phyloP scores from a whole-genome alignment of 768 basidiomycete species.

The Ramaria sp. region DNA sequence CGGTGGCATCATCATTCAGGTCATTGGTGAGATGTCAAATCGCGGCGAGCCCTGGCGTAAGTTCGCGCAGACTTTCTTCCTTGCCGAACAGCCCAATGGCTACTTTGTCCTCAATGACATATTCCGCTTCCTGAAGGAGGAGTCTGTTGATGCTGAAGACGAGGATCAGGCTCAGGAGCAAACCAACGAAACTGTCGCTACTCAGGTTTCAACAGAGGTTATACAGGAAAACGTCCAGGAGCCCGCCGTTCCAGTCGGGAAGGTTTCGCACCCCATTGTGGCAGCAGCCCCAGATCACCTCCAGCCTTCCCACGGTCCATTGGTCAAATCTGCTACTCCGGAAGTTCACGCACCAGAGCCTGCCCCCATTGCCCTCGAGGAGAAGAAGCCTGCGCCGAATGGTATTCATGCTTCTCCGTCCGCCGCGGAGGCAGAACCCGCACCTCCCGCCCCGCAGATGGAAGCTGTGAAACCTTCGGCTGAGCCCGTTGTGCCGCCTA shows the following conservation, averaged over 20 bases:
- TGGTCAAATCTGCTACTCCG: neutral
- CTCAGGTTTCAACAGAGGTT: slow-evolving; percentile 14
- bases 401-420: slow-evolving; percentile 9
- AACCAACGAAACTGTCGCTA: slow-evolving; percentile 22
- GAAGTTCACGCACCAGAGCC: neutral
- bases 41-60: slow-evolving; percentile 87
- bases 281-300: slow-evolving; percentile 9
- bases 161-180: slow-evolving; percentile 33
- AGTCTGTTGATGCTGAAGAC: slow-evolving; percentile 73
- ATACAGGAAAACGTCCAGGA: slow-evolving; percentile 10
- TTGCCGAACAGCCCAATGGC: slow-evolving; percentile 97
- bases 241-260: slow-evolving; percentile 19
- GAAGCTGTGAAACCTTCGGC: slow-evolving; percentile 23
- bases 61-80: slow-evolving; percentile 99
- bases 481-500: slow-evolving; percentile 23
- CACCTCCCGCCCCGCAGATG: slow-evolving; percentile 21
- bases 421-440: slow-evolving; percentile 12
- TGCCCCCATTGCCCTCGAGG: neutral
- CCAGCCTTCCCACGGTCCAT: neutral
- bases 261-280: slow-evolving; percentile 15
- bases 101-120: slow-evolving; percentile 99
- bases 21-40: slow-evolving; percentile 99
- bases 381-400: slow-evolving; percentile 6
- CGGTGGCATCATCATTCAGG: slow-evolving; percentile 97
- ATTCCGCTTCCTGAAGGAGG: slow-evolving; percentile 98